Base-by-base conservation (phyloP, 495 filamentous ascomycete genomes). In the Aspergillus sparsus region DNA sequence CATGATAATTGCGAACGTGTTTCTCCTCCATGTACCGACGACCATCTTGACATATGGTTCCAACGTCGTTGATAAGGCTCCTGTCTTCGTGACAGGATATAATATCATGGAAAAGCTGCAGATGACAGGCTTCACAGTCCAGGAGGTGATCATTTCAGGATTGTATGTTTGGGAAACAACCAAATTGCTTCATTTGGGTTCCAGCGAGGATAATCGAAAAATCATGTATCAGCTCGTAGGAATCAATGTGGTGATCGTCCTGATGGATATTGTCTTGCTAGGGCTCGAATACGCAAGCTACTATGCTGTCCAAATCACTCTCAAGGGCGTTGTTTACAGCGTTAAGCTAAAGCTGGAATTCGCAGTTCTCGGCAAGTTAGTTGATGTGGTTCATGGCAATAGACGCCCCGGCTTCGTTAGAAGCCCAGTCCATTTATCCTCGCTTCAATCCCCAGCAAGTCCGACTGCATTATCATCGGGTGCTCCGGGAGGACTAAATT, bases 271-370 rank as follows among this genome's bases (percentile, higher is more conserved):
- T 37, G 55, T 73, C 15, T 63, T 83, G 21, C 63, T 88, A 13
- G 68, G 68, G 0, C 57, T 82, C 54, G 80, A 87, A 58, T 83
- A 80, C 62, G 69, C 79, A 7, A 73, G 74, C 55, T 64, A 74
- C n/a, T 86, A 82, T 62, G 74, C 79, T 4, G 71, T 84, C 36
- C 79, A 87, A 63, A 83, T 80, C 15, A 79, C 77, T 2, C 71
- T 83, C 42, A 87, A 87, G 69, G 79, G 74, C 5, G 76, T 82
- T 59, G 67, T 85, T 3, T 87, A 87, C 71, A 86, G 85, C 71
- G 71, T 87, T 55, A 88, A 88, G 65, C 71, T 88, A 37, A 87
- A 87, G 66, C 72, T 85, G 12, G 85, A 88, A 67, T 83, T 85
- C 56, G 80, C 78, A 11, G 82, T 88, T 47, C 76, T 87, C 33